These are phyloP conservation scores for Hypoxylon sp. DNA, from an alignment of 2,329 filamentous ascomycete genomes.

Conservation along the genomic window DNA sequence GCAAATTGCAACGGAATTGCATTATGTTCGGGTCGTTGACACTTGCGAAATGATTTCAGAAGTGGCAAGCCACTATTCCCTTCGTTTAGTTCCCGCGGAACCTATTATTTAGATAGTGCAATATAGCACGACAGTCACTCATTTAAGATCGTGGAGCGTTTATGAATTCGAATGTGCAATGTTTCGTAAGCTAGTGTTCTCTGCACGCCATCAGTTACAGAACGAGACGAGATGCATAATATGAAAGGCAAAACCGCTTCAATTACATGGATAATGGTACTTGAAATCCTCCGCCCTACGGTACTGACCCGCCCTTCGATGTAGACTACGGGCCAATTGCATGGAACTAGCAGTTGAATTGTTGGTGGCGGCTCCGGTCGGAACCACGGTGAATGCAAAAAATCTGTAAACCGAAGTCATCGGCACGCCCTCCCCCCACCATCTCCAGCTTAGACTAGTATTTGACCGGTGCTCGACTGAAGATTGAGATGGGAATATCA, in stretches of 20 bases:
- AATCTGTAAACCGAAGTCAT: no score
- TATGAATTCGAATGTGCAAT: background rate
- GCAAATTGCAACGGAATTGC: conserved; percentile 16
- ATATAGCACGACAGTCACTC: conserved; percentile 37
- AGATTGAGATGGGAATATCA: no score
- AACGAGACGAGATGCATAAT: no score
- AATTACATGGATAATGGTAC: no score
- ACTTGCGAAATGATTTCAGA: conserved; percentile 25
- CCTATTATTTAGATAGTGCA: conserved; percentile 35
- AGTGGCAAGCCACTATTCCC: conserved; percentile 27
- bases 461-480: no score
- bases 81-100: conserved; percentile 32
- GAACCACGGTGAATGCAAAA: no score
- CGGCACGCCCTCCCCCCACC: no score
- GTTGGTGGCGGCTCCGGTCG: no score
- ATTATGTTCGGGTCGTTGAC: conserved; percentile 16
- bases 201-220: no score
- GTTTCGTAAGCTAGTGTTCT: background rate
- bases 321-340: conserved; percentile 1
- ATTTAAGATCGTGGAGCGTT: conserved; percentile 4
- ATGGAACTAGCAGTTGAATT: no score
- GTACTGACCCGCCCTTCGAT: conserved; percentile 1
- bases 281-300: conserved; percentile 8
- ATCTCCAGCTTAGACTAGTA: no score
- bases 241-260: no score